A percentile compares a stretch with the other conserved stretches of the same genome.
Conservation (phyloP, 2,329 filamentous ascomycete species). For the Bipolaris gigantea region DNA sequence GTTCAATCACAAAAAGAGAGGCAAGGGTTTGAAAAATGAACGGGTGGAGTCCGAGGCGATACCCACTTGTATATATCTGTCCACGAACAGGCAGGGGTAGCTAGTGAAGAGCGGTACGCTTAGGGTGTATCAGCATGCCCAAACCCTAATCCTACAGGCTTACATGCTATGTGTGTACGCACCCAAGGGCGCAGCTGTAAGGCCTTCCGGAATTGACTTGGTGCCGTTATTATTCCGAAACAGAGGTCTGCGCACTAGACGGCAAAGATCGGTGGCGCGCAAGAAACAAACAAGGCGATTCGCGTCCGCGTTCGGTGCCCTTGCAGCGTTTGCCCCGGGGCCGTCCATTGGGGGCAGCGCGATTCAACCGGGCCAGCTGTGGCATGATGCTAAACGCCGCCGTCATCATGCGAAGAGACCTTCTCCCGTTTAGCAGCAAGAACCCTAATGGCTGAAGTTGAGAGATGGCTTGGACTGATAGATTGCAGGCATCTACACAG, state of each 20-base stretch:
- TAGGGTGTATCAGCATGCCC: constrained; percentile 4
- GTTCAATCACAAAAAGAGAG: constrained; percentile 14
- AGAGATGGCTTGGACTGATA: background rate
- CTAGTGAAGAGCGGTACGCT: constrained; percentile 20
- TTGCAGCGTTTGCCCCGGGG: constrained; percentile 12
- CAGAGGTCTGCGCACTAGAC: constrained; percentile 23
- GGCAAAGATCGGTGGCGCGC: constrained; percentile 38
- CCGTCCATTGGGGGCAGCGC: background rate
- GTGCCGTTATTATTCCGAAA: constrained; percentile 29
- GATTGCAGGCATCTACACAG: background rate
- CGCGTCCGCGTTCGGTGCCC: constrained; percentile 20
- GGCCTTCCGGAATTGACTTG: constrained; percentile 2
- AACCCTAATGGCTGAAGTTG: background rate
- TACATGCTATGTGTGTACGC: constrained; percentile 23
- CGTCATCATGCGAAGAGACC: background rate
- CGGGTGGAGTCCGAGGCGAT: constrained; percentile 2
- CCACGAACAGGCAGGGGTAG: constrained; percentile 15
- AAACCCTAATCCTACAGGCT: constrained; percentile 15
- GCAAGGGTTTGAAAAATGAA: constrained; percentile 11
- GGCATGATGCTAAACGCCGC: background rate
- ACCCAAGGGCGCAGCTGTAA: constrained; percentile 8
- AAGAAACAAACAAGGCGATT: constrained; percentile 29
- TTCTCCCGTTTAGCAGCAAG: background rate
- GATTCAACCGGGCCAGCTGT: constrained; percentile 10
- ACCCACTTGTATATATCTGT: constrained; percentile 14